Conservation (phyloP, 2,329 filamentous ascomycete genomes). For the Trematosphaeria pertusa region DNA sequence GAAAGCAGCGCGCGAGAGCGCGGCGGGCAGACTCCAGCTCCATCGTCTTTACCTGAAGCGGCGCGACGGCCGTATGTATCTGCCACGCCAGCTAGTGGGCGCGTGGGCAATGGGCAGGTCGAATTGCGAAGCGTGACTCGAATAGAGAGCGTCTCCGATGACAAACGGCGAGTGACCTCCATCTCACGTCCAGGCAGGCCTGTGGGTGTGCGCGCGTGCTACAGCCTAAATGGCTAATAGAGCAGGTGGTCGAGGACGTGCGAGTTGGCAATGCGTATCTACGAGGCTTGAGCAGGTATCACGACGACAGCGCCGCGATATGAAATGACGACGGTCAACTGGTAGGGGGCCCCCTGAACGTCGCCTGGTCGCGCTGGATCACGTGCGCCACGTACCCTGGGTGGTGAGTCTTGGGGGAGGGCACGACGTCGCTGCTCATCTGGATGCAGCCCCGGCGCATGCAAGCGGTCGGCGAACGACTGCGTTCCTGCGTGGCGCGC, state of each 20-base stretch:
- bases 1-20: not conserved
- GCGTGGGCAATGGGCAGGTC: not conserved
- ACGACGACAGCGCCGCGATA: slow-evolving; percentile 7
- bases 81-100: not conserved
- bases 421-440: not conserved
- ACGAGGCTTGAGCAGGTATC: slow-evolving; percentile 14
- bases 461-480: slow-evolving; percentile 1
- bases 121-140: slow-evolving; percentile 2
- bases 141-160: slow-evolving; percentile 1
- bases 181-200: slow-evolving; percentile 27
- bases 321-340: slow-evolving; percentile 7
- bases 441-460: slow-evolving; percentile 1
- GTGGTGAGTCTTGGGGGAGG: not conserved
- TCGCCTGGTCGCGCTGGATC: not conserved
- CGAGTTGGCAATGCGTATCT: slow-evolving; percentile 23
- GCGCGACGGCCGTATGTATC: slow-evolving; percentile 1
- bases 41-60: not conserved
- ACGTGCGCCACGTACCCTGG: slow-evolving; percentile 1
- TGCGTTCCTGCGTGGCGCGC: slow-evolving; percentile 4
- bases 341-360: slow-evolving; percentile 19
- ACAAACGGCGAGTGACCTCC: slow-evolving; percentile 11
- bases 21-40: not conserved
- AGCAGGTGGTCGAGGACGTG: slow-evolving; percentile 35
- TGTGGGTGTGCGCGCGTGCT: slow-evolving; percentile 16
- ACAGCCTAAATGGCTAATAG: slow-evolving; percentile 44